Evolutionary conservation across 2,329 filamentous ascomycete genomes (phyloP).

Genomic region (Cercospora citrullina): DNA sequence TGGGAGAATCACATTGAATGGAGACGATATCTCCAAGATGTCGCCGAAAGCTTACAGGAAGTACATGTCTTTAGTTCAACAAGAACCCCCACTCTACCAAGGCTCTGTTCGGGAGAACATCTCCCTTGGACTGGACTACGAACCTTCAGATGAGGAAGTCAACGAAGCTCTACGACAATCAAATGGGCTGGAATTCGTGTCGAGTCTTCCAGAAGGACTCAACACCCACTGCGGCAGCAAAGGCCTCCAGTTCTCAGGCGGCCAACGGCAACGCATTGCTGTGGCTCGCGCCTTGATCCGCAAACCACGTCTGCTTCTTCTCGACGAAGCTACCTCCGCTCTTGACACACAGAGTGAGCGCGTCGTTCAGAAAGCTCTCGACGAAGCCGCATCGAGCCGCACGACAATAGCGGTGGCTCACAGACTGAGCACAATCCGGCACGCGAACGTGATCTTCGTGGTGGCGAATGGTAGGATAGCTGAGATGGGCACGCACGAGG

Average conservation of each 20-base stretch:
- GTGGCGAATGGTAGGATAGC: constrained; percentile 42
- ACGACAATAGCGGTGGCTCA: constrained; percentile 48
- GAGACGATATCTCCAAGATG: constrained; percentile 58
- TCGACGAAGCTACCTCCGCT: constrained; percentile 61
- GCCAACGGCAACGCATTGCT: constrained; percentile 58
- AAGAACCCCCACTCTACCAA: constrained; percentile 69
- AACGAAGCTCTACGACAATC: constrained; percentile 52
- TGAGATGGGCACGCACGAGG: constrained; percentile 44
- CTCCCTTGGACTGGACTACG: constrained; percentile 46
- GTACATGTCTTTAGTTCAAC: constrained; percentile 68
- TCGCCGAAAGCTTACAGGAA: constrained; percentile 64
- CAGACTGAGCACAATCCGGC: constrained; percentile 42
- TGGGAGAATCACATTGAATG: constrained; percentile 53
- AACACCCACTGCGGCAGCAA: constrained; percentile 52
- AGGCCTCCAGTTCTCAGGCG: constrained; percentile 53
- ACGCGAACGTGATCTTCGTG: constrained; percentile 46
- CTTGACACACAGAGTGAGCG: constrained; percentile 68
- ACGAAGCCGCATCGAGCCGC: constrained; percentile 46
- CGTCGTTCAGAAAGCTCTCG: constrained; percentile 67
- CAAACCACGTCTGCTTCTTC: constrained; percentile 53
- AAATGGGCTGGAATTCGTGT: constrained; percentile 56
- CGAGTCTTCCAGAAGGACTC: constrained; percentile 54
- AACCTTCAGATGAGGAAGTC: constrained; percentile 45
- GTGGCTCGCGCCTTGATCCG: constrained; percentile 58
- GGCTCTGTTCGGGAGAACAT: constrained; percentile 65